Base-by-base conservation (phyloP, 306 rosid species). In the Myrica gale region DNA sequence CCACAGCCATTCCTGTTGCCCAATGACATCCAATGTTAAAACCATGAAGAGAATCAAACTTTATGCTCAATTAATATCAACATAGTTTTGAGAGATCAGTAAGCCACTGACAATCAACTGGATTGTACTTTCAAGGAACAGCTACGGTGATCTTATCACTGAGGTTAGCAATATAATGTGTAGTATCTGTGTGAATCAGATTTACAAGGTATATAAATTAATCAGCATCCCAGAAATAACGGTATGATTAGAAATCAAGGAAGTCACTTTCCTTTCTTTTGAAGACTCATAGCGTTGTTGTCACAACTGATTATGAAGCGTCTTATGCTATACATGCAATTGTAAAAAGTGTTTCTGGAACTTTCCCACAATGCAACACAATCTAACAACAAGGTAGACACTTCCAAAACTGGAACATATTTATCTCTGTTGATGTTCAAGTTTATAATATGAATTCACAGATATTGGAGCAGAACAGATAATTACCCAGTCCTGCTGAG, bases 401-500 rank as follows among this genome's bases (percentile, higher is more conserved):
- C 7, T 9, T 3, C 42, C 67, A 60, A 60, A 0, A 60, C 41
- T 26, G 9, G 43, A 60, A 60, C n/a, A 60, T 60, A 60, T 60
- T n/a, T 1, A 51, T 19, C 55, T 51, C 55, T 12, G 55, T 51
- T 51, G 10, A 51, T 26, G 32, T 26, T 26, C 32, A 26, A 2
- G 2, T 26, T 26, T 26, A 26, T 26, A 26, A 26, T 26, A 26
- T 26, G 32, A 26, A 26, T 26, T 26, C 32, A 26, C 32, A 0
- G 1, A 26, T 11, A 48, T 48, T 32, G 72, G 4, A 78, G 72
- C 20, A 60, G 74, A 70, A 1, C 54, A 82, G 70, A 72, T 69
- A 84, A 60, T 80, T 89, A 95, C 99, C 99, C 74, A 92, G 88
- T 84, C 99, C 97, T 4, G 99, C 99, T 39, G 99, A 95, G 79